Base-by-base conservation (phyloP, 306 rosid species). In the Quercus mongolica region DNA sequence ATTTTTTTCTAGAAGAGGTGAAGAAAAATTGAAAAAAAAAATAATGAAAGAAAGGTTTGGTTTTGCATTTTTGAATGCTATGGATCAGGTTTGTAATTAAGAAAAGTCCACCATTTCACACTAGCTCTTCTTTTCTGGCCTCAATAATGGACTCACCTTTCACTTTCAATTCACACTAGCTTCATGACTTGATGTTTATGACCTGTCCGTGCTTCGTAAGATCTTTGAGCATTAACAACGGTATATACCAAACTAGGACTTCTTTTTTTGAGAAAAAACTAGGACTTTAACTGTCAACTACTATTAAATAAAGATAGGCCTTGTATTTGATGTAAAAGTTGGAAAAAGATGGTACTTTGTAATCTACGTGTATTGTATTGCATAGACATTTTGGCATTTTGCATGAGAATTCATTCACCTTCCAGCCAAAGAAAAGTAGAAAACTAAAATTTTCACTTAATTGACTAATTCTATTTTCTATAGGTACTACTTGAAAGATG, bases 401-500 rank as follows among this genome's bases (percentile, higher is more conserved):
- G 52, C 52, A 35, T n/a, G 28, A 67, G 25, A 19, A 68, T n/a
- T 33, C 19, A 2, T 30, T 30, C 52, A 33, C 72, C 52, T 35
- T 49, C 15, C 54, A 2, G 54, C 54, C 5, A 49, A 49, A 49
- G 54, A 49, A 49, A 49, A 12, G 5, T 8, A 41, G 54, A 9
- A 46, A 46, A 11, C 52, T 14, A 49, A 49, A 49, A 10, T 12
- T 12, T 49, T 49, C 17, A 49, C 17, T 14, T 49, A 62, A 19
- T 59, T 68, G 11, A 41, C 11, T 41, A 64, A 63, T 59, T 68
- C 10, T 57, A 18, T 28, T 49, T 8, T 64, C 26, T 75, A 63
- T 38, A 94, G 97, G 99, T 93, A 91, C 87, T 76, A 95, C 84
- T 86, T 95, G 89, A 93, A 90, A 80, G 98, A 93, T 33, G 86